These are phyloP conservation scores for Ascochyta viciae-villosae DNA, from an alignment of 2,329 filamentous ascomycete species.

Conservation along the genomic window DNA sequence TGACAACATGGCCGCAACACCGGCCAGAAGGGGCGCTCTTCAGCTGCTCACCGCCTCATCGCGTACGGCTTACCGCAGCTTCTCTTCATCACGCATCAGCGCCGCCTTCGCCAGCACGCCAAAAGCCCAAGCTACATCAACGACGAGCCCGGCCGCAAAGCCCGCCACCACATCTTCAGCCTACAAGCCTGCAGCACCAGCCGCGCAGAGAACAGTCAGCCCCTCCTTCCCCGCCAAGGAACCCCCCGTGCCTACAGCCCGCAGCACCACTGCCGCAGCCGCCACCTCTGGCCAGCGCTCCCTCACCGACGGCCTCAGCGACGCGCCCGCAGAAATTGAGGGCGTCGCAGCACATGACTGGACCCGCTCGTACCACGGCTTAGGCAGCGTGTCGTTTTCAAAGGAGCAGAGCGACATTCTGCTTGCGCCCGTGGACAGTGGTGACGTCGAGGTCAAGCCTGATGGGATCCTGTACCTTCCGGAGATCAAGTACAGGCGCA, in stretches of 20 bases:
- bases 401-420: conserved; percentile 73
- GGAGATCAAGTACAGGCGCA: conserved; percentile 96
- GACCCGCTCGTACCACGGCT: conserved; percentile 82
- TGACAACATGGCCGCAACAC: conserved; percentile 30
- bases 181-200: conserved; percentile 9
- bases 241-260: conserved; percentile 43
- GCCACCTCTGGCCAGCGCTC: conserved; percentile 44
- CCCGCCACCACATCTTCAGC: conserved; percentile 20
- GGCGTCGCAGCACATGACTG: conserved; percentile 72
- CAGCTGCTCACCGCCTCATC: conserved; percentile 25
- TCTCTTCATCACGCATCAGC: conserved; percentile 29
- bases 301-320: conserved; percentile 58
- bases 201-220: conserved; percentile 36
- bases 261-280: conserved; percentile 37
- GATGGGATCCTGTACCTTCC: conserved; percentile 96
- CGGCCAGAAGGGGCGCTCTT: conserved; percentile 29
- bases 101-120: conserved; percentile 36
- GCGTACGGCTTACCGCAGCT: conserved; percentile 27
- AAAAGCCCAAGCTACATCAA: conserved; percentile 23
- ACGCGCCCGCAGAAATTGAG: conserved; percentile 58
- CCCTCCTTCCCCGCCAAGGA: conserved; percentile 41
- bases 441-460: conserved; percentile 95
- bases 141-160: conserved; percentile 23
- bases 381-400: conserved; percentile 74
- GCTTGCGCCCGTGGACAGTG: conserved; percentile 68